Percentiles rank a stretch among this genome's conserved stretches.
These are phyloP conservation scores for Nowakowskiella sp. DNA, from an alignment of 192 early-diverging fungal species.

Conservation along the genomic window DNA sequence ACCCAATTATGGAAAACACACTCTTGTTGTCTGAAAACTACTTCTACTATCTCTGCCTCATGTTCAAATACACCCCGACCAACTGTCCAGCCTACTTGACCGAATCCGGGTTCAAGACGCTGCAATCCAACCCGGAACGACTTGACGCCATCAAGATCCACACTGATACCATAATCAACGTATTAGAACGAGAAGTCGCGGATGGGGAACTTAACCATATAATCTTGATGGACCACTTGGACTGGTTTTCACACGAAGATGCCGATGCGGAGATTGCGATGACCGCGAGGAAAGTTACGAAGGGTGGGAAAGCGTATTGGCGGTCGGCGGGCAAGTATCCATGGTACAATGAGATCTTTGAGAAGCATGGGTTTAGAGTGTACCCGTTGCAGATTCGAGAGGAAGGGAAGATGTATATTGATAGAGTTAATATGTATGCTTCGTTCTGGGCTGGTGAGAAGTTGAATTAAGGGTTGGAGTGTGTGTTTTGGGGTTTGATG, in stretches of 20 bases:
- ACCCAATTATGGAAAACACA: conserved; percentile 58
- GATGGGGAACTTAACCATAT: conserved; percentile 65
- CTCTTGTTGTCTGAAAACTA: conserved; percentile 68
- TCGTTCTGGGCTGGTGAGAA: conserved; percentile 26
- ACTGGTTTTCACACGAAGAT: conserved; percentile 68
- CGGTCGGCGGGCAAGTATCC: conserved; percentile 69
- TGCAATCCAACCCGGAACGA: conserved; percentile 33
- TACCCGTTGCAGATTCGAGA: conserved; percentile 60
- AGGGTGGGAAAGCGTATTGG: conserved; percentile 70
- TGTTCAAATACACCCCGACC: conserved; percentile 56
- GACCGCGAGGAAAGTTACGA: conserved; percentile 48
- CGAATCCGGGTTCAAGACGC: conserved; percentile 53
- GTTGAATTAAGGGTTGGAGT: too few species aligned
- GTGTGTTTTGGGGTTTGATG: too few species aligned
- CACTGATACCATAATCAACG: conserved; percentile 71
- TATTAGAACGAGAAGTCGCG: conserved; percentile 39
- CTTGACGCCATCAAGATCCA: conserved; percentile 66
- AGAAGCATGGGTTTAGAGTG: conserved; percentile 60
- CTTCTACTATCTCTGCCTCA: conserved; percentile 74
- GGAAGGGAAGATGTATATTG: conserved; percentile 55
- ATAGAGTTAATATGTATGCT: conserved; percentile 82
- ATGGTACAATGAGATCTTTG: conserved; percentile 74
- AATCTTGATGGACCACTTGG: conserved; percentile 84
- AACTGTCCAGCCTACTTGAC: conserved; percentile 73
- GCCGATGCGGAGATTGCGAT: conserved; percentile 62